These are phyloP conservation scores for Tagetes patula DNA, from an alignment of 129 eudicot genomes.

Conservation along the genomic window DNA sequence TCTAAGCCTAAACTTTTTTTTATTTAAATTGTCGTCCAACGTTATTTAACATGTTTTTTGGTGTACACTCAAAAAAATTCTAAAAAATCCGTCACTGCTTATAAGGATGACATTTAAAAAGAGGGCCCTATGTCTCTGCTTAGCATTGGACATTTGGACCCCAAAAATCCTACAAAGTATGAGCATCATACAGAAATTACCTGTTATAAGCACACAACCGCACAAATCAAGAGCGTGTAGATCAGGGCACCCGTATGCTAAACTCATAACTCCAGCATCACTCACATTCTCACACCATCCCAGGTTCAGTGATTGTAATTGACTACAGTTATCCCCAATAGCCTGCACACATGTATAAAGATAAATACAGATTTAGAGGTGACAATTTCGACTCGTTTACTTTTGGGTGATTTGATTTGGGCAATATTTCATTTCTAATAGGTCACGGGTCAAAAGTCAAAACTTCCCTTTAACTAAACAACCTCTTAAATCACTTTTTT, in stretches of 20 bases:
- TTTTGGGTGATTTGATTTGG: neutral
- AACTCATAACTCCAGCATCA: conserved; percentile 70
- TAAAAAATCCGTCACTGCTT: too few species aligned
- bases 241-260: conserved; percentile 82
- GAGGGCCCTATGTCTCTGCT: too few species aligned
- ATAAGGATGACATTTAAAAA: too few species aligned
- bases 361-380: neutral
- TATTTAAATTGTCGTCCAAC: too few species aligned
- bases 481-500: too few species aligned
- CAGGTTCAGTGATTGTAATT: conserved; percentile 54
- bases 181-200: conserved; percentile 25
- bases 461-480: neutral
- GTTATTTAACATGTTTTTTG: too few species aligned
- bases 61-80: too few species aligned
- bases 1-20: too few species aligned
- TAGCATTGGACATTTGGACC: too few species aligned
- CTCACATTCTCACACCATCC: conserved; percentile 85
- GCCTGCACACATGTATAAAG: conserved; percentile 43
- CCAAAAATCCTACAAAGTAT: too few species aligned
- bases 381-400: neutral
- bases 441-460: neutral
- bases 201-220: conserved; percentile 77
- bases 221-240: conserved; percentile 71
- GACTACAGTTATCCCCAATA: conserved; percentile 59
- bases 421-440: neutral